phyloP scores from a whole-genome alignment of 495 filamentous ascomycete species.

The Aspergillus cavernicola region DNA sequence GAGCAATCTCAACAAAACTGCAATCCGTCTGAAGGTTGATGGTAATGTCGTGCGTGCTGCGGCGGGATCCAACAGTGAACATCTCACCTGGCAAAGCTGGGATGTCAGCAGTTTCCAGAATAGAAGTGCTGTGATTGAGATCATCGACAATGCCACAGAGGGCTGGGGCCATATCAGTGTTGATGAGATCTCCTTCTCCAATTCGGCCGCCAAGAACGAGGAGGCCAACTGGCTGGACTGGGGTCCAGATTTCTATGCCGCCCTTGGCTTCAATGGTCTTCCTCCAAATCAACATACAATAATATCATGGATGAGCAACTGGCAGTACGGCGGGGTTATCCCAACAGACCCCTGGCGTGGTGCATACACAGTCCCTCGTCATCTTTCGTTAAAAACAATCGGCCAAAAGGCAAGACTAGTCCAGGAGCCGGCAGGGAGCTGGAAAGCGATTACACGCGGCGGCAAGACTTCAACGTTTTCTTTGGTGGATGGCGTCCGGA shows the following conservation, averaged over 20 bases:
- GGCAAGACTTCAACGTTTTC: background rate
- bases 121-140: background rate
- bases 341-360: conserved; percentile 47
- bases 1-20: conserved; percentile 2
- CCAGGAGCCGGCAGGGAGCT: conserved; percentile 21
- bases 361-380: conserved; percentile 45
- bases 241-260: conserved; percentile 54
- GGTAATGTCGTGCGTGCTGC: background rate
- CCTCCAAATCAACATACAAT: conserved; percentile 33
- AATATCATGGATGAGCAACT: conserved; percentile 58
- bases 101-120: background rate
- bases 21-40: conserved; percentile 1
- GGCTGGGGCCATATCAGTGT: conserved; percentile 3
- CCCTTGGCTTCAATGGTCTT: conserved; percentile 48
- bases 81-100: conserved; percentile 1
- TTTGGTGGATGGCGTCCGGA: background rate
- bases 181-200: conserved; percentile 2
- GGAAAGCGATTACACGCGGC: background rate
- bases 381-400: conserved; percentile 29
- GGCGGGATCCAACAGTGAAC: background rate
- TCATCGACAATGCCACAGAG: background rate
- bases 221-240: too few species aligned
- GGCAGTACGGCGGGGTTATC: conserved; percentile 47
- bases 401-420: conserved; percentile 16
- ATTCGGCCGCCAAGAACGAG: background rate